Evolutionary conservation across 352 stramenopile genomes (phyloP).

Genomic region (Globisporangium barbulae): DNA sequence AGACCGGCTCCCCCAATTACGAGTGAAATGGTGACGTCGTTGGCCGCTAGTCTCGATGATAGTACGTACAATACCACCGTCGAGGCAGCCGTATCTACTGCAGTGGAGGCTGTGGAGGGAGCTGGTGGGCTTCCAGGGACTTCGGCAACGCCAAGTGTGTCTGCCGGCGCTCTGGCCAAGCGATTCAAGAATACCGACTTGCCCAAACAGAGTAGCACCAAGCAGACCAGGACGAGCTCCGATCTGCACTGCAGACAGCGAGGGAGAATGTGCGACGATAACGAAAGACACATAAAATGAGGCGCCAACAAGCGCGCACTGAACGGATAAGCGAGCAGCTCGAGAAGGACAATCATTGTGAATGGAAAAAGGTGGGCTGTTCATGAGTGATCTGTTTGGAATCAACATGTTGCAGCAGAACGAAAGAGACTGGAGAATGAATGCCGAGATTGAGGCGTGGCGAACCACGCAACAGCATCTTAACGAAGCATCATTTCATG

Average conservation of each 20-base stretch:
- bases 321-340: background rate
- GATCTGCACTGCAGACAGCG: background rate
- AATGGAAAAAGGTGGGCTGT: background rate
- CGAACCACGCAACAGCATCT: background rate
- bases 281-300: background rate
- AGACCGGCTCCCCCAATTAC: background rate
- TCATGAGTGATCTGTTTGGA: background rate
- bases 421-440: background rate
- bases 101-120: background rate
- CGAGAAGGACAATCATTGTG: background rate
- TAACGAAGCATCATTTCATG: background rate
- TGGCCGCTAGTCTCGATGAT: background rate
- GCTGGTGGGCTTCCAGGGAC: background rate
- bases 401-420: background rate
- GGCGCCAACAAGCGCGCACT: background rate
- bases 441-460: background rate
- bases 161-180: background rate
- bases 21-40: background rate
- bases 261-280: background rate
- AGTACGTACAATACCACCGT: background rate
- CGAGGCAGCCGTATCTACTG: background rate
- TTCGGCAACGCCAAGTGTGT: background rate
- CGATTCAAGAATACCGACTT: background rate
- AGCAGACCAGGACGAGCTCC: background rate
- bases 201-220: background rate